These are phyloP conservation scores for Hypoxylon fuscum DNA, from an alignment of 495 filamentous ascomycete genomes.

Conservation along the genomic window DNA sequence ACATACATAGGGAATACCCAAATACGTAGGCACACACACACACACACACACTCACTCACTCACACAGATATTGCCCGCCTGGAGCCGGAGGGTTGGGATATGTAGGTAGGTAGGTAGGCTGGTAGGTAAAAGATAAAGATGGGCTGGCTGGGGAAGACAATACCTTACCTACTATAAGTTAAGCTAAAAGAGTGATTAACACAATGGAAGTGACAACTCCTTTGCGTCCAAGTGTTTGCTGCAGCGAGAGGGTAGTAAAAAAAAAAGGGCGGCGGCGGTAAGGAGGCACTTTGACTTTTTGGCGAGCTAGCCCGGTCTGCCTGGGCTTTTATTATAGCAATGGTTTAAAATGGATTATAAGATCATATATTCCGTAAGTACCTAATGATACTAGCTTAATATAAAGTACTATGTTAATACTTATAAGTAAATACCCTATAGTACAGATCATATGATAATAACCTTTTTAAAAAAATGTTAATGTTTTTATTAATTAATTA, in stretches of 20 bases:
- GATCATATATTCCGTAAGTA: too few relatives aligned
- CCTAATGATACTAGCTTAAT: too few relatives aligned
- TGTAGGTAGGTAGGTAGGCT: neutral
- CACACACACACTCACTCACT: neutral
- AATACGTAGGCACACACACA: constrained; percentile 1
- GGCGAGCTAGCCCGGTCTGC: constrained; percentile 34
- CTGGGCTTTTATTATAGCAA: constrained; percentile 13
- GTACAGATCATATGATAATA: too few relatives aligned
- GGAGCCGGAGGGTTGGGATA: constrained; percentile 4
- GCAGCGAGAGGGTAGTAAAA: constrained; percentile 23
- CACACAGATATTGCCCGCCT: too few relatives aligned
- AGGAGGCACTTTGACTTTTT: constrained; percentile 35
- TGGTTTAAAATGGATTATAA: too few relatives aligned
- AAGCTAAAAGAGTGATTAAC: constrained; percentile 31
- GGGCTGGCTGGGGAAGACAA: constrained; percentile 13
- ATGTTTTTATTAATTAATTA: too few relatives aligned
- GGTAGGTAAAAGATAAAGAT: neutral
- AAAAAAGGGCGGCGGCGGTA: constrained; percentile 8
- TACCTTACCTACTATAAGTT: constrained; percentile 36
- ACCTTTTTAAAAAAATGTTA: too few relatives aligned
- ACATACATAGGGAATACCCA: constrained; percentile 5
- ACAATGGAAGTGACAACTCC: constrained; percentile 30
- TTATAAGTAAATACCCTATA: too few relatives aligned
- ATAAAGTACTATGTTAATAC: too few relatives aligned
- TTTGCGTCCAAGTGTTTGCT: constrained; percentile 25